Conservation (phyloP, 768 basidiomycete species). For the Tubosaeta sp. region DNA sequence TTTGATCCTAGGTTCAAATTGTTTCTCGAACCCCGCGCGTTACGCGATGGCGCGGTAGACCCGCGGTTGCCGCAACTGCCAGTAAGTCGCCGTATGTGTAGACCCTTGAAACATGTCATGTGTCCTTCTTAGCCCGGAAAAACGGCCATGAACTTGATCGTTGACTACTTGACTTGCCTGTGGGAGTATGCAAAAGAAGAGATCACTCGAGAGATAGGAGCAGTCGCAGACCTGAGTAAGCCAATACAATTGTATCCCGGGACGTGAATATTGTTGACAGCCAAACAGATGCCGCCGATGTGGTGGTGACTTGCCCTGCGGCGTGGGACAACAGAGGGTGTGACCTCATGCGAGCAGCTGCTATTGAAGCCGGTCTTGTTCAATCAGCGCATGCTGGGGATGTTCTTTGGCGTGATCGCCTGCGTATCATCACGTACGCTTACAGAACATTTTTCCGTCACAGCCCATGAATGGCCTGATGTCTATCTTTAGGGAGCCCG, state of each 20-base stretch:
- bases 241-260: conserved; percentile 3
- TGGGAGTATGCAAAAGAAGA: conserved; percentile 87
- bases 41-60: conserved; percentile 70
- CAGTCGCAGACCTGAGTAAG: conserved; percentile 80
- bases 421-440: conserved; percentile 72
- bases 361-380: conserved; percentile 77
- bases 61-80: conserved; percentile 76
- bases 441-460: conserved; percentile 2
- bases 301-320: conserved; percentile 84
- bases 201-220: conserved; percentile 83
- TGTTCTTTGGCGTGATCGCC: conserved; percentile 69
- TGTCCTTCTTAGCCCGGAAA: conserved; percentile 57
- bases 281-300: conserved; percentile 68
- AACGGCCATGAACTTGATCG: conserved; percentile 69
- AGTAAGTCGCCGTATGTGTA: conserved; percentile 39
- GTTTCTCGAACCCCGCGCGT: conserved; percentile 75
- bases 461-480: conserved; percentile 1
- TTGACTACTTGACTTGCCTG: conserved; percentile 77
- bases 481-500: conserved; percentile 47
- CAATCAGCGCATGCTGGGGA: conserved; percentile 69
- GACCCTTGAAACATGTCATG: not conserved
- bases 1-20: conserved; percentile 68
- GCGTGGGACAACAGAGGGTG: conserved; percentile 88
- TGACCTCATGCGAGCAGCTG: conserved; percentile 81
- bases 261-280: not conserved